Evolutionary conservation across 2,329 filamentous ascomycete species (phyloP).

Genomic region (Colletotrichum sp.): DNA sequence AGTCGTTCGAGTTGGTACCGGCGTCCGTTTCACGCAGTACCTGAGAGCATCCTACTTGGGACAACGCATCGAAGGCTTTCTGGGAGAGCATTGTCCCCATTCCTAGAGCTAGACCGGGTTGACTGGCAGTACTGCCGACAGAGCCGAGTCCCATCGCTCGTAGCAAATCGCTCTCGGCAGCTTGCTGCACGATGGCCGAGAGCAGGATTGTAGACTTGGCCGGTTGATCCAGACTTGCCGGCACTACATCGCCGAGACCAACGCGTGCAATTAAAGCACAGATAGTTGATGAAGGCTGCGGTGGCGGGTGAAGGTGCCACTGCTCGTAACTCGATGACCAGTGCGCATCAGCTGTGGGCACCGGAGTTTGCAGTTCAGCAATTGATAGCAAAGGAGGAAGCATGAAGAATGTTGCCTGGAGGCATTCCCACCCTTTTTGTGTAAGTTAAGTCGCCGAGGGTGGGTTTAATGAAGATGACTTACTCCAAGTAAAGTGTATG

Average conservation of each 20-base stretch:
- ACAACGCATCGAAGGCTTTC: neutral
- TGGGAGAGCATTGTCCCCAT: neutral
- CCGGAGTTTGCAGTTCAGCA: neutral
- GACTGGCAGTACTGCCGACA: neutral
- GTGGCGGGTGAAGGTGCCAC: neutral
- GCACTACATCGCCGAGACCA: neutral
- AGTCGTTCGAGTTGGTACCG: neutral
- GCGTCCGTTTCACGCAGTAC: neutral
- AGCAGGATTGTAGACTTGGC: neutral
- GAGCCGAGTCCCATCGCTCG: neutral
- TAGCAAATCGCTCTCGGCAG: neutral
- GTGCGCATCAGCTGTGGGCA: neutral
- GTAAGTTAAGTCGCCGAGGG: neutral
- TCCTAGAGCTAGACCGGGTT: neutral
- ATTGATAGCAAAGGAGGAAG: neutral
- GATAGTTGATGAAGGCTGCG: neutral
- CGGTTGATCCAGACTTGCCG: neutral
- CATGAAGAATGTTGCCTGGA: neutral
- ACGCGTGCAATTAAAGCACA: neutral
- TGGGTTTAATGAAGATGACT: neutral
- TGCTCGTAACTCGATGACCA: neutral
- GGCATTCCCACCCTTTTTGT: neutral
- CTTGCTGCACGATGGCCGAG: neutral
- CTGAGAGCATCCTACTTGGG: neutral
- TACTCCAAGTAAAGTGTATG: neutral